These are phyloP conservation scores for Metschnikowia gelsemii DNA, from an alignment of 805 yeast genomes.

Conservation along the genomic window DNA sequence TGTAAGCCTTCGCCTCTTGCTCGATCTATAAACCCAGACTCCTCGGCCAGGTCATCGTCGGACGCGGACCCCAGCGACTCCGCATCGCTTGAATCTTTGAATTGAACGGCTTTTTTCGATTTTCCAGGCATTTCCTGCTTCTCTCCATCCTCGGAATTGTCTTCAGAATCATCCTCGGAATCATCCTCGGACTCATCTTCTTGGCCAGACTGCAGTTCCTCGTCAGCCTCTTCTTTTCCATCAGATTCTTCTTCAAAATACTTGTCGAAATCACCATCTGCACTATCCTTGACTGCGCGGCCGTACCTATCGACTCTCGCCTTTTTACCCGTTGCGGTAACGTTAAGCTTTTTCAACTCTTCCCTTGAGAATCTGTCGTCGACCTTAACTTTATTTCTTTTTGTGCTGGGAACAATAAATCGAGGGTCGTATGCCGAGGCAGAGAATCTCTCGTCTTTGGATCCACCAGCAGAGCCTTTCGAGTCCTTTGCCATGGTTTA, in stretches of 20 bases:
- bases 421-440: constrained; percentile 84
- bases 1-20: constrained; percentile 68
- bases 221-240: constrained; percentile 18
- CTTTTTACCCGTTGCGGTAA: constrained; percentile 48
- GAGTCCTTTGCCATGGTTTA: constrained; percentile 9
- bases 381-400: constrained; percentile 68
- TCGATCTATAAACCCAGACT: constrained; percentile 41
- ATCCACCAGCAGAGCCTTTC: constrained; percentile 9
- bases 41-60: constrained; percentile 24
- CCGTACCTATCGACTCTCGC: constrained; percentile 86
- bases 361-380: constrained; percentile 81
- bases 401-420: constrained; percentile 70
- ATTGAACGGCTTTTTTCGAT: constrained; percentile 13
- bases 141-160: constrained; percentile 3
- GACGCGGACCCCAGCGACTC: constrained; percentile 15
- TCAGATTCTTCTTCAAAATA: constrained; percentile 53
- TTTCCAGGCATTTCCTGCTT: constrained; percentile 6
- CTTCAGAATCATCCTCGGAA: constrained; percentile 24
- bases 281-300: constrained; percentile 52
- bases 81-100: constrained; percentile 7
- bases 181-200: constrained; percentile 2
- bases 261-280: constrained; percentile 46
- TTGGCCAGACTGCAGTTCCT: not conserved
- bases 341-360: constrained; percentile 51
- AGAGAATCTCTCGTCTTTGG: constrained; percentile 75